These are phyloP conservation scores for Arachnopeziza araneosa DNA, from an alignment of 2,329 filamentous ascomycete species.

Conservation along the genomic window DNA sequence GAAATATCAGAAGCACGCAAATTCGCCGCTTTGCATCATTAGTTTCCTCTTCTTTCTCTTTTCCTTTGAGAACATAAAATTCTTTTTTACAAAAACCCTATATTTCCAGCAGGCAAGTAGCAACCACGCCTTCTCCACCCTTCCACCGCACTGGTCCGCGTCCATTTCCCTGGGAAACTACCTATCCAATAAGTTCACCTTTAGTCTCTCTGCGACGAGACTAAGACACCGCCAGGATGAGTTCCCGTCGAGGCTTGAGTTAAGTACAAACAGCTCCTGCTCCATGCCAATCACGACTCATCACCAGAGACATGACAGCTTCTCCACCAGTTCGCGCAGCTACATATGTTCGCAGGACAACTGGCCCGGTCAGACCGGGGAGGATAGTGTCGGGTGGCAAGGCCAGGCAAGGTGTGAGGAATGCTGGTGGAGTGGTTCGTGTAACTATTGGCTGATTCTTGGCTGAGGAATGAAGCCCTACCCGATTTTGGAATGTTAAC, in stretches of 20 bases:
- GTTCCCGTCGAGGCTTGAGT: constrained; percentile 20
- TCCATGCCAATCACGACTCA: constrained; percentile 5
- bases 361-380: background rate
- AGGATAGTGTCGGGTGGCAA: background rate
- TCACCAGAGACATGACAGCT: constrained; percentile 6
- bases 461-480: constrained; percentile 12
- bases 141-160: background rate
- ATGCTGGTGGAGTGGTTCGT: constrained; percentile 4
- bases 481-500: background rate
- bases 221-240: constrained; percentile 14
- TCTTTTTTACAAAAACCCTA: background rate
- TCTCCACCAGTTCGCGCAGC: constrained; percentile 29
- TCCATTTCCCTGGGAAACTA: background rate
- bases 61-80: background rate
- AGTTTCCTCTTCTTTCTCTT: background rate
- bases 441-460: background rate
- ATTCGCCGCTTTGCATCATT: background rate
- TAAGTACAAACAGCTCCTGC: constrained; percentile 20
- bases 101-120: background rate
- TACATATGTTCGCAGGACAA: constrained; percentile 14
- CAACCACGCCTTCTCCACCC: background rate
- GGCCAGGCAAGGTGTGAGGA: constrained; percentile 4
- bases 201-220: background rate
- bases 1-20: background rate
- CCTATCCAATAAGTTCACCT: constrained; percentile 7